Evolutionary conservation across 306 rosid species (phyloP), one percentile per base, ranked within the genome.

Genomic region (Canavalia gladiata): DNA sequence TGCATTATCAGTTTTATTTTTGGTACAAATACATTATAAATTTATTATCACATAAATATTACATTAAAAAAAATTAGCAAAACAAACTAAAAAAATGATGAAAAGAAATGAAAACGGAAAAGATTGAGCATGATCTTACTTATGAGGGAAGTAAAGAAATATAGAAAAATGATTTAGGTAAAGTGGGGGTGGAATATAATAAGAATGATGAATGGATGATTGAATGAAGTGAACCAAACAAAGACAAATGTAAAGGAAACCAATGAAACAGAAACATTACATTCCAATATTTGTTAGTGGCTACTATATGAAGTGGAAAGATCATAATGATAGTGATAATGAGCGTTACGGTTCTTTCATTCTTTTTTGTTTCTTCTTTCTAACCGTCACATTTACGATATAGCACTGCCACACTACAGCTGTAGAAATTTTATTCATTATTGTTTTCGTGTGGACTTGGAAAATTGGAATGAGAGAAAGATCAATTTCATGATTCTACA

Each of bases 161-260:
- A 67, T 18, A 18, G 25, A 28, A 34, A 45, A 55, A 43, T 11
- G 57, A 45, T 39, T 29, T 31, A 52, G 25, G 25, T 18, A 18
- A 18, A 11, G 78, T 46, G 46, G 59, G 59, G 59, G 13, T 13
- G 35, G 34, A 45, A 34, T 39, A 28, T 12, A 12, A 41, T 9
- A 67, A 52, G 46, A 77, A 77, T 63, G 60, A 62, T 77, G 33
- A 77, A 9, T 55, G 77, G 57, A 66, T 72, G 49, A 65, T 77
- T 63, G 46, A 9, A 13, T 7, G 34, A 70, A 50, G 42, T 28
- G 65, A 68, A 49, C 46, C 42, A 33, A 62, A 43, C 25, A 56
- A 39, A 31, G 72, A 7, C 13, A 70, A 62, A 18, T 5, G 11
- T 41, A 50, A 30, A 35, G 3, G 64, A 50, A 64, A 47, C 74